Percentiles rank a stretch among this genome's conserved stretches.
phyloP scores from a whole-genome alignment of 2,329 filamentous ascomycete species.

The Trichoderma breve region DNA sequence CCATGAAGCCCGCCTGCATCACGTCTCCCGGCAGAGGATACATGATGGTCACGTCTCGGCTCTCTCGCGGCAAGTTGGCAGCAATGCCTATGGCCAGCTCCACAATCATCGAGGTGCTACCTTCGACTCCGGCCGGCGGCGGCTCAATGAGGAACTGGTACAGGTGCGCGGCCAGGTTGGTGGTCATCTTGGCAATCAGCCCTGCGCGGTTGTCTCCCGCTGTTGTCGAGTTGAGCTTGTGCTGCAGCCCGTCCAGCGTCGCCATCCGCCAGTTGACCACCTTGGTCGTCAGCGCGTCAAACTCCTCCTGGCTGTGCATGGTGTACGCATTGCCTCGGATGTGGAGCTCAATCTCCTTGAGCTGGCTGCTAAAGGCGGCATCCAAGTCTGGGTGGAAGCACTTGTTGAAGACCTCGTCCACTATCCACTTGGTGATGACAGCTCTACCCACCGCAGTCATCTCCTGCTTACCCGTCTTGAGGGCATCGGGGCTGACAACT shows the following conservation, averaged over 20 bases:
- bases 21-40: slow-evolving; percentile 77
- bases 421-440: slow-evolving; percentile 83
- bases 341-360: slow-evolving; percentile 85
- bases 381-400: slow-evolving; percentile 92
- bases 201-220: slow-evolving; percentile 64
- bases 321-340: slow-evolving; percentile 76
- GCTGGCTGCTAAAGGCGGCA: slow-evolving; percentile 66
- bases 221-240: slow-evolving; percentile 63
- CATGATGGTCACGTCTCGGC: slow-evolving; percentile 81
- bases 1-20: slow-evolving; percentile 76
- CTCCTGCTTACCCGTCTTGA: slow-evolving; percentile 87
- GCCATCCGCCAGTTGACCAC: slow-evolving; percentile 91
- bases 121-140: slow-evolving; percentile 76
- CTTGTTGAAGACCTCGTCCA: slow-evolving; percentile 85
- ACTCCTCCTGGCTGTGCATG: slow-evolving; percentile 77
- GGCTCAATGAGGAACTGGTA: slow-evolving; percentile 74
- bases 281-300: slow-evolving; percentile 81
- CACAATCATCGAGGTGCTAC: slow-evolving; percentile 86
- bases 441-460: slow-evolving; percentile 95
- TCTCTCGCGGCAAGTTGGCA: slow-evolving; percentile 83
- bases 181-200: slow-evolving; percentile 69
- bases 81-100: slow-evolving; percentile 86
- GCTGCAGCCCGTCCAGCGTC: slow-evolving; percentile 85
- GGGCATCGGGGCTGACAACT: slow-evolving; percentile 80
- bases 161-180: slow-evolving; percentile 65